phyloP scores from a whole-genome alignment of 129 eudicot genomes.

The Flaveria ramosissima region DNA sequence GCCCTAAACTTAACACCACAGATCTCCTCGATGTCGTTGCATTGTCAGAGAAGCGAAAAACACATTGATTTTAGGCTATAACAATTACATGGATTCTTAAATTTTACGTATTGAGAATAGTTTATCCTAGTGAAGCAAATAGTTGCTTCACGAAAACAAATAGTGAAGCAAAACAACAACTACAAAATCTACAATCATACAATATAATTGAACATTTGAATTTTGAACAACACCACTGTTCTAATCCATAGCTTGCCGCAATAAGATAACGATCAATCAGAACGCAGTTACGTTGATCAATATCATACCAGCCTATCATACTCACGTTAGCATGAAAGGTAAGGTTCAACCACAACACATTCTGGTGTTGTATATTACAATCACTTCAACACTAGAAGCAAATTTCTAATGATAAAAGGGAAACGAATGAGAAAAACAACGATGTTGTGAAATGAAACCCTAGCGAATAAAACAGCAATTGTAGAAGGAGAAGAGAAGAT shows the following conservation, averaged over 20 bases:
- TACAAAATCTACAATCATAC: neutral
- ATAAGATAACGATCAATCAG: neutral
- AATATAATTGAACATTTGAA: neutral
- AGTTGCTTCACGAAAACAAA: neutral
- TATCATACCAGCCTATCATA: neutral
- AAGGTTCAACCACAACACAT: constrained; percentile 15
- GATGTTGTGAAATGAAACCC: constrained; percentile 28
- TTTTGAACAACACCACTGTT: neutral
- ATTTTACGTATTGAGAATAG: neutral
- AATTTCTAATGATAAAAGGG: neutral
- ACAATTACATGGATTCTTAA: neutral
- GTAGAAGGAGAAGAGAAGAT: constrained; percentile 4
- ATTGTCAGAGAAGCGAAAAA: neutral
- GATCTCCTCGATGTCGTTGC: neutral
- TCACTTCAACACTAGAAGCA: neutral
- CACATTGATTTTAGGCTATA: neutral
- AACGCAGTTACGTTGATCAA: constrained; percentile 5
- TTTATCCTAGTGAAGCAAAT: neutral
- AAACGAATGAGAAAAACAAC: neutral
- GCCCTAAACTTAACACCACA: neutral
- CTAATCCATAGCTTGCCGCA: neutral
- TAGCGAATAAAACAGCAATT: neutral
- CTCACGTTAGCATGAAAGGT: constrained; percentile 19
- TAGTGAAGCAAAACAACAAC: neutral
- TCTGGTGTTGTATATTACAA: neutral